These are phyloP conservation scores for Neonectria punicea DNA, from an alignment of 2,329 filamentous ascomycete genomes.

Conservation along the genomic window DNA sequence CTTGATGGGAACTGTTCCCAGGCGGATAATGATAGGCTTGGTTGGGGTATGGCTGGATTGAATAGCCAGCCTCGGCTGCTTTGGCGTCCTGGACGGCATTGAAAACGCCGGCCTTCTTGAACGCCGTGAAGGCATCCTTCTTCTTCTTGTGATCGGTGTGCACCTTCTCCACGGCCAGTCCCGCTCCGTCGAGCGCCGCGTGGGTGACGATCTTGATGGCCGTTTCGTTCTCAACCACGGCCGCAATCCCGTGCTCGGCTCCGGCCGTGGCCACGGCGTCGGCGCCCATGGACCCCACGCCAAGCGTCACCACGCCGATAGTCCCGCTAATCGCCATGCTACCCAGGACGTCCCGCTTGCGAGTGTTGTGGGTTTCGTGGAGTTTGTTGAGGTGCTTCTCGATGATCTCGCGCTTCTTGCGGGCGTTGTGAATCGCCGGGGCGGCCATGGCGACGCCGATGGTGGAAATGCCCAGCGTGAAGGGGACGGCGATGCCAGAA, in stretches of 20 bases:
- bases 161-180: constrained; percentile 49
- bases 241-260: constrained; percentile 47
- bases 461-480: constrained; percentile 52
- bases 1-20: constrained; percentile 12
- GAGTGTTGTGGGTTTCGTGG: constrained; percentile 49
- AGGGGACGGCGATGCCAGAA: constrained; percentile 51
- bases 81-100: constrained; percentile 45
- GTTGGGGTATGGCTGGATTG: constrained; percentile 26
- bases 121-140: constrained; percentile 48
- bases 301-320: constrained; percentile 50
- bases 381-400: constrained; percentile 50
- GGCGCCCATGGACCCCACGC: constrained; percentile 48
- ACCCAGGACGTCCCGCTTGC: constrained; percentile 54
- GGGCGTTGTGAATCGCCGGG: constrained; percentile 54
- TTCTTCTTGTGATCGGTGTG: constrained; percentile 49
- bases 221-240: constrained; percentile 47
- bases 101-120: constrained; percentile 47
- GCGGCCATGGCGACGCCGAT: constrained; percentile 52
- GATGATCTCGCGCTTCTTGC: constrained; percentile 55
- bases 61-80: constrained; percentile 40
- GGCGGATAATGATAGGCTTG: constrained; percentile 14
- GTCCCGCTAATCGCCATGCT: constrained; percentile 52
- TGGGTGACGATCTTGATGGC: constrained; percentile 50
- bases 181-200: constrained; percentile 50
- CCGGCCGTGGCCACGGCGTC: constrained; percentile 49